A percentile compares a stretch with the other conserved stretches of the same genome.
Evolutionary conservation across 208 protist genomes (phyloP).

Genomic region (Entamoeba histolytica): DNA sequence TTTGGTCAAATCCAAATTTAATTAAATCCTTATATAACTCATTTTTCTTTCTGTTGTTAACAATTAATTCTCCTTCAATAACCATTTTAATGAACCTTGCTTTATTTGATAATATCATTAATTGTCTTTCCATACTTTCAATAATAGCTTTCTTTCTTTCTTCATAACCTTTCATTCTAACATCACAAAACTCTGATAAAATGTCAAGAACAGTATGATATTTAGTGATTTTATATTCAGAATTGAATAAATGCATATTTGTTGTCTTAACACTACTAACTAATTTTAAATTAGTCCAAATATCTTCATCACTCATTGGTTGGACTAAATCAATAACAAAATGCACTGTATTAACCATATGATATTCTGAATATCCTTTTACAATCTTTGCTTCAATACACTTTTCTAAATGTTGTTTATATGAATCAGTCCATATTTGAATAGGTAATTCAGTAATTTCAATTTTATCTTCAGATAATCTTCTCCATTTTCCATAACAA

Average conservation of each 20-base stretch:
- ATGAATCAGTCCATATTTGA: conserved; percentile 68
- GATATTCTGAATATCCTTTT: conserved; percentile 74
- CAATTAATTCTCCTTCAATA: conserved; percentile 13
- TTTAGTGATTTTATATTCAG: conserved; percentile 65
- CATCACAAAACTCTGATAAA: conserved; percentile 75
- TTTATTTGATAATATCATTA: conserved; percentile 10
- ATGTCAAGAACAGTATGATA: conserved; percentile 60
- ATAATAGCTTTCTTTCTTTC: conserved; percentile 58
- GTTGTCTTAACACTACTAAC: conserved; percentile 53
- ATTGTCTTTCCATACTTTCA: neutral
- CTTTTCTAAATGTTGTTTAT: conserved; percentile 40
- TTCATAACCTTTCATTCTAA: conserved; percentile 78
- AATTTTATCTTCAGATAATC: conserved; percentile 50
- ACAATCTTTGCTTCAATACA: conserved; percentile 30
- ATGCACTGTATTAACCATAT: conserved; percentile 76
- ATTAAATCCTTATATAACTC: neutral
- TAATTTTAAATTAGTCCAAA: conserved; percentile 70
- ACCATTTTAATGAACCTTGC: conserved; percentile 22
- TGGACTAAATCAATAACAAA: conserved; percentile 45
- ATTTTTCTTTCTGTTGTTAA: neutral
- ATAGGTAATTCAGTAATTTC: conserved; percentile 77
- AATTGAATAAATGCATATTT: conserved; percentile 91
- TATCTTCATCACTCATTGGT: neutral
- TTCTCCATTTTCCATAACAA: conserved; percentile 53
- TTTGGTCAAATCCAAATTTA: neutral